Evolutionary conservation across 1,284 basidiomycete genomes (phyloP), one percentile per base, ranked within the genome.

Genomic region (Jaminaea rosea): DNA sequence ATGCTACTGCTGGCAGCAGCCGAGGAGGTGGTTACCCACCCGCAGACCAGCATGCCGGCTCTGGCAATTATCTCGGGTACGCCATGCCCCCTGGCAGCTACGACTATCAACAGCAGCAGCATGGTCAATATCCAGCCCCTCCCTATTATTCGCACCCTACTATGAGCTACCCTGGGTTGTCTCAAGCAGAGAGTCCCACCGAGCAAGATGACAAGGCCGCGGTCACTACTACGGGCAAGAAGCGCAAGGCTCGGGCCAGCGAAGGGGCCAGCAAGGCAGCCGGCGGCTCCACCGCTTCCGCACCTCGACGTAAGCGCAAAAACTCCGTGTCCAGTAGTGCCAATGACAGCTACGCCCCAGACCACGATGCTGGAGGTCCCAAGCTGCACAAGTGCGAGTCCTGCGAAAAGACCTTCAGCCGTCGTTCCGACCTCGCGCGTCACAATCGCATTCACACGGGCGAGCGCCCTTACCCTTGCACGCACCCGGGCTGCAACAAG

Each of bases 371-470:
- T 9, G 70, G 70, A n/a, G 70, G 70, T 3, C 68, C 68, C 31
- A 72, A 71, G 53, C 53, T 67, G 48, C 70, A 72, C 50, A 63
- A 63, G 27, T 72, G 68, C 54, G 70, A 69, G 47, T 59, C 62
- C 11, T 72, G 70, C 49, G 60, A 55, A 44, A 72, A 72, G 58
- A 65, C 68, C 15, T 72, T 72, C 49, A 69, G 67, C 49, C 60
- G 70, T 28, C 55, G 70, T 26, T 72, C 70, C 11, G 70, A 72
- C 44, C 50, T 72, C 29, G 68, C 68, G 13, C 59, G 69, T 17
- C 87, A 91, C 71, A 84, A 83, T 78, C 82, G 87, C 47, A 89
- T 89, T 76, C 88, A 91, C 69, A 89, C 88, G 0, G 88, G 88
- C 26, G 88, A 91, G 73, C 81, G 87, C 46, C 88, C 88, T 2